Percentiles rank a stretch among this genome's conserved stretches.
Conservation (phyloP, 179 eudicot genomes). For the Pouteria campechiana region DNA sequence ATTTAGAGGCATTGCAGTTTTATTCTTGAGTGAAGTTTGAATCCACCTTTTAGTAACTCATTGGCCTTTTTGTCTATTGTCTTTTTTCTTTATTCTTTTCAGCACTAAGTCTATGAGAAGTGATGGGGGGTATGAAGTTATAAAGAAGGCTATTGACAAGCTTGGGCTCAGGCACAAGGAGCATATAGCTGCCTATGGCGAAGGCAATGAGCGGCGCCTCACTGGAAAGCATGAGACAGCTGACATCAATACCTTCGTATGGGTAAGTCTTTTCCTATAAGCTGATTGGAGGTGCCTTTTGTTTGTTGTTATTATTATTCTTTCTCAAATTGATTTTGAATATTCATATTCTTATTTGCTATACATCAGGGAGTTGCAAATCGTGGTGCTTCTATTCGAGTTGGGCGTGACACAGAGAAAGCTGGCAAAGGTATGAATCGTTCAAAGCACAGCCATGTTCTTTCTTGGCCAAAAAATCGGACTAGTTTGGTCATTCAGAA, state of each 20-base stretch:
- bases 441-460: too few species aligned
- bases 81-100: too few species aligned
- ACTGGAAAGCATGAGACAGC: slow-evolving; percentile 32
- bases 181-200: slow-evolving; percentile 29
- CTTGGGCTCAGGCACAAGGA: slow-evolving; percentile 25
- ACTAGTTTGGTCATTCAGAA: too few species aligned
- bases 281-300: neutral
- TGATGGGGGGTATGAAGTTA: slow-evolving; percentile 25
- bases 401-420: slow-evolving; percentile 32
- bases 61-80: too few species aligned
- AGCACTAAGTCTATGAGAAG: slow-evolving; percentile 28
- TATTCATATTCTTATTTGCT: neutral
- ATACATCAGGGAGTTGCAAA: slow-evolving; percentile 31
- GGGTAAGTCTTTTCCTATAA: slow-evolving; percentile 9
- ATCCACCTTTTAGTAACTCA: too few species aligned
- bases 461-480: too few species aligned
- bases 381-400: slow-evolving; percentile 31
- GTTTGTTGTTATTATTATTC: neutral
- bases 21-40: too few species aligned
- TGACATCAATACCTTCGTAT: slow-evolving; percentile 20
- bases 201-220: slow-evolving; percentile 37
- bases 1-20: too few species aligned
- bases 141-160: slow-evolving; percentile 30
- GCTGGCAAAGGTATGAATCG: slow-evolving; percentile 30
- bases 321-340: neutral